Percentiles rank a stretch among this genome's conserved stretches.
These are phyloP conservation scores for Chaetomium sp. DNA, from an alignment of 2,329 filamentous ascomycete genomes.

Conservation along the genomic window DNA sequence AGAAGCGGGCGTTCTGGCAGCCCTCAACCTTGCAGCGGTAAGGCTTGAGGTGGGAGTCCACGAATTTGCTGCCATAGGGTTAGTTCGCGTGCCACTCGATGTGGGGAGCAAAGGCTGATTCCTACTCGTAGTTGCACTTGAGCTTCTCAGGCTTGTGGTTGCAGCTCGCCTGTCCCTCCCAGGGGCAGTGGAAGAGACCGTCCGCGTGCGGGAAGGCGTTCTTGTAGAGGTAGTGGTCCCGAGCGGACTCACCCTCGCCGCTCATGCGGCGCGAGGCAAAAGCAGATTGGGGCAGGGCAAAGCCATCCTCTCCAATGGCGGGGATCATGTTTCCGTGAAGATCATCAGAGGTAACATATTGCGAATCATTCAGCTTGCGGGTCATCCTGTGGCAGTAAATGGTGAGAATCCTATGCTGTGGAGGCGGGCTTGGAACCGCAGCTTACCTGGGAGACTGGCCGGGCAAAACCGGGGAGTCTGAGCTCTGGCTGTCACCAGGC, in stretches of 20 bases:
- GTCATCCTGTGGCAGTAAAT: constrained; percentile 30
- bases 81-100: constrained; percentile 16
- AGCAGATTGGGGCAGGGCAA: constrained; percentile 32
- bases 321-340: constrained; percentile 31
- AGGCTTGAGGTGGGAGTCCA: constrained; percentile 93
- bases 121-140: constrained; percentile 99
- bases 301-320: constrained; percentile 30
- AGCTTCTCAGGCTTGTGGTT: constrained; percentile 90
- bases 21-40: constrained; percentile 85
- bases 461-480: constrained; percentile 41
- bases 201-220: constrained; percentile 57
- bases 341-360: constrained; percentile 34
- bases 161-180: constrained; percentile 64
- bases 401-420: constrained; percentile 26
- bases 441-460: constrained; percentile 51
- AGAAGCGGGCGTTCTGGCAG: constrained; percentile 84
- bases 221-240: constrained; percentile 66
- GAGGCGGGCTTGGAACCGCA: constrained; percentile 14
- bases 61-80: constrained; percentile 67
- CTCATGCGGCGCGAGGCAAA: constrained; percentile 42
- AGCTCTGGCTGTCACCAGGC: constrained; percentile 41
- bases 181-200: constrained; percentile 90
- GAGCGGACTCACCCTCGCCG: constrained; percentile 50
- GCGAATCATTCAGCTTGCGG: constrained; percentile 32
- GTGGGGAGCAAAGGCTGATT: constrained; percentile 22